Base-by-base conservation (phyloP, 1,284 basidiomycete species). In the Pseudozyma sp. region DNA sequence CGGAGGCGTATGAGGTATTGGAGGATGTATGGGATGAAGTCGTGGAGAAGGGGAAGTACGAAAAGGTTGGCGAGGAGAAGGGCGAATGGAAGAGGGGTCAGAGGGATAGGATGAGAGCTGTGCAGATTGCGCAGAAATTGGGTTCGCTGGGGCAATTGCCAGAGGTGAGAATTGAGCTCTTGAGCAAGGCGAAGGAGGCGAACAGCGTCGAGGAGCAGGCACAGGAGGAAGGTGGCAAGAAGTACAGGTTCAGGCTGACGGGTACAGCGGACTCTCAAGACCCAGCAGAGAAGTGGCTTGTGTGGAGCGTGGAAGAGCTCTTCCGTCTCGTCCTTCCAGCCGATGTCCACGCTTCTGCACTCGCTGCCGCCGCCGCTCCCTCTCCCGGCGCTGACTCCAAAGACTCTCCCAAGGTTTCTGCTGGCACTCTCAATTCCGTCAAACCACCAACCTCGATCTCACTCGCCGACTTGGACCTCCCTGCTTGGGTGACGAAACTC, bases 231-330 rank as follows among this genome's bases (percentile, higher is more conserved):
- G 64, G 39, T 2, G 45, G 25, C 14, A 48, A 59, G 40, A 76
- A 43, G 53, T 58, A 25, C 19, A 53, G 31, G 54, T 63, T 70
- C 62, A 19, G 45, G 6, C 35, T 70, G 25, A 72, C 70, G n/a
- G 72, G 68, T 9, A 74, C 70, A 0, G 56, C 70, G 1, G 59
- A 60, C 2, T 68, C 71, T 19, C 48, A 59, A 31, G 77, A 80
- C 16, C 73, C 77, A 0, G 74, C 76, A 9, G 85, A 86, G 53
- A 58, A 75, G 31, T 80, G 81, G 69, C 61, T 85, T n/a, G 71
- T 77, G 0, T 86, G 85, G 85, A 83, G 81, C 58, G 82, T 86
- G 21, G 81, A 82, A 43, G 83, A 84, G 67, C 71, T 83, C 19
- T 68, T 83, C 48, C 55, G 75, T 6, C 67, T 84, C 19, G 52